Evolutionary conservation across 2,329 filamentous ascomycete genomes (phyloP).

Genomic region (Apiospora koreana): DNA sequence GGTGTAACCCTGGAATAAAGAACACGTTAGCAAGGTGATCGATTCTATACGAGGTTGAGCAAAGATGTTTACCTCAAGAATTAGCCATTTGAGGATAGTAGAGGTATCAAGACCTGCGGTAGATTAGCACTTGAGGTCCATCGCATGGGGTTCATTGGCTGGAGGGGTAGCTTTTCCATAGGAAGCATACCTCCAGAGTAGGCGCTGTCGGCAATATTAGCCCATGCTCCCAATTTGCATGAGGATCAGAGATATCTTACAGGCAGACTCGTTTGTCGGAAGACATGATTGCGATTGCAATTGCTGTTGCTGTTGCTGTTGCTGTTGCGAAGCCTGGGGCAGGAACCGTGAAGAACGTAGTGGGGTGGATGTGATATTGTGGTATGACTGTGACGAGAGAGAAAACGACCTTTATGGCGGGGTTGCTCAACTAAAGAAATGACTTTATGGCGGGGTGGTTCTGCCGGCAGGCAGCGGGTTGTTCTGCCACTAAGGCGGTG

Average conservation of each 20-base stretch:
- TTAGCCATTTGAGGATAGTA: constrained; percentile 43
- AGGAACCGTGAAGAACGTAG: not conserved
- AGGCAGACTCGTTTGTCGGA: constrained; percentile 22
- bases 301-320: not conserved
- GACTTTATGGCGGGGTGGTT: not conserved
- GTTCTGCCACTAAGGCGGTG: not conserved
- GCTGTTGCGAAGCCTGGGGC: not conserved
- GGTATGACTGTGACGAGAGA: not conserved
- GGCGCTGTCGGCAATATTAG: constrained; percentile 19
- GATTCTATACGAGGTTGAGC: not conserved
- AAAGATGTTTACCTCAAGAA: constrained; percentile 24
- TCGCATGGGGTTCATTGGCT: not conserved
- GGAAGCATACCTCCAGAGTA: constrained; percentile 26
- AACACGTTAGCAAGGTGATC: constrained; percentile 27
- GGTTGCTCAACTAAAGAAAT: not conserved
- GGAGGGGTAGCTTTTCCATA: not conserved
- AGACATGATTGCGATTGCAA: constrained; percentile 11
- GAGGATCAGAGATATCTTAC: constrained; percentile 1
- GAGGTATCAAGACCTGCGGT: constrained; percentile 3
- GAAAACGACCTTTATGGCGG: not conserved
- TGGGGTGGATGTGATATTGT: not conserved
- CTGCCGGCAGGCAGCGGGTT: no score
- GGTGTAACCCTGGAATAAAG: constrained; percentile 23
- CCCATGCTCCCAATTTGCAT: not conserved
- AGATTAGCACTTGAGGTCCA: not conserved